A percentile compares a stretch with the other conserved stretches of the same genome.
Conservation (phyloP, 2,329 filamentous ascomycete species). For the Thielaviopsis euricoi region DNA sequence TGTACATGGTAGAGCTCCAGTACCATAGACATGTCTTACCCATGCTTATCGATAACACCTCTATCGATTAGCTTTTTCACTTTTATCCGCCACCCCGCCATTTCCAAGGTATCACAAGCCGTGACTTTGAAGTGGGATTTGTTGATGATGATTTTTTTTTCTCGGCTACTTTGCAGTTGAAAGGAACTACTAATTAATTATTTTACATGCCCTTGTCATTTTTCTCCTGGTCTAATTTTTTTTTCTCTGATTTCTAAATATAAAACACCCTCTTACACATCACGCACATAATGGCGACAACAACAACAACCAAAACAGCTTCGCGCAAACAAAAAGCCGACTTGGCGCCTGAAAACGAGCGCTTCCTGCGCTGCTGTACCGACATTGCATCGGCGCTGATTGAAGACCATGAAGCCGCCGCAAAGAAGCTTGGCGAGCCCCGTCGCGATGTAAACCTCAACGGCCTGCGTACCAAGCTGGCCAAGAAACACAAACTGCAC, state of each 20-base stretch:
- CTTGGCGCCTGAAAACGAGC: slow-evolving; percentile 81
- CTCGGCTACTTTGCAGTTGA: background rate
- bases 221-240: too few species aligned
- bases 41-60: background rate
- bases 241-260: background rate
- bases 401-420: slow-evolving; percentile 68
- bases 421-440: slow-evolving; percentile 53
- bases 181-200: too few species aligned
- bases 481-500: slow-evolving; percentile 82
- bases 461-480: slow-evolving; percentile 64
- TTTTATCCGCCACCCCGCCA: background rate
- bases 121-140: background rate
- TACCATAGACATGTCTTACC: too few species aligned
- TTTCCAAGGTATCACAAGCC: background rate
- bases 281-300: slow-evolving; percentile 23
- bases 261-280: background rate
- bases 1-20: too few species aligned
- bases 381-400: slow-evolving; percentile 90
- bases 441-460: slow-evolving; percentile 89
- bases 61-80: background rate
- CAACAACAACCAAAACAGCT: slow-evolving; percentile 46
- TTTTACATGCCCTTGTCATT: too few species aligned
- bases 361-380: slow-evolving; percentile 83
- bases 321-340: slow-evolving; percentile 56
- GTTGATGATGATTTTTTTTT: background rate